A percentile compares a stretch with the other conserved stretches of the same genome.
Evolutionary conservation across 2,329 filamentous ascomycete species (phyloP).

Genomic region (Teratosphaeria epicoccoides): DNA sequence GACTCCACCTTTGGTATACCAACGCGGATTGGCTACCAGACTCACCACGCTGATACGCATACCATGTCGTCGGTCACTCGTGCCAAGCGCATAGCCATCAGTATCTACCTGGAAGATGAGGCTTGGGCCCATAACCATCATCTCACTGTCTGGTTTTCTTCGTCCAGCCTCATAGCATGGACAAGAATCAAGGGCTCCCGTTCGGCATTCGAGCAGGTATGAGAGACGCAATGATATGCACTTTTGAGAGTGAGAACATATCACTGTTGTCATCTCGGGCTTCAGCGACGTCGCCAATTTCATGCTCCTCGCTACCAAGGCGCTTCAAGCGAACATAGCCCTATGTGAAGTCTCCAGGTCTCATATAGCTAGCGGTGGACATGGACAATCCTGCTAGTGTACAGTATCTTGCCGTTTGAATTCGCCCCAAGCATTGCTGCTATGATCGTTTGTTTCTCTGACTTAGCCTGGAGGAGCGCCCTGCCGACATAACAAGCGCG

Average conservation of each 20-base stretch:
- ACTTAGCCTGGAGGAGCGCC: slow-evolving; percentile 43
- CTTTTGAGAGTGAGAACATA: slow-evolving; percentile 39
- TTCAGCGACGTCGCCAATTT: background rate
- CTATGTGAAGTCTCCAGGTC: slow-evolving; percentile 3
- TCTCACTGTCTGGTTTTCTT: slow-evolving; percentile 22
- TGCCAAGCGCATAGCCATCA: slow-evolving; percentile 40
- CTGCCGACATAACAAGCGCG: slow-evolving; percentile 46
- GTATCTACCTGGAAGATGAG: slow-evolving; percentile 40
- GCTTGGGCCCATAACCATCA: slow-evolving; percentile 40
- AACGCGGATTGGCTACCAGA: slow-evolving; percentile 44
- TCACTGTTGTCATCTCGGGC: background rate
- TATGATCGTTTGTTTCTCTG: slow-evolving; percentile 40
- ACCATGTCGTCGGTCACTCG: slow-evolving; percentile 46
- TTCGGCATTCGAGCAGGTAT: background rate
- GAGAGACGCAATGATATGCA: slow-evolving; percentile 41
- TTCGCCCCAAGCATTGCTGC: slow-evolving; percentile 50
- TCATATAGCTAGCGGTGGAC: slow-evolving; percentile 39
- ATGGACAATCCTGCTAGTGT: slow-evolving; percentile 52
- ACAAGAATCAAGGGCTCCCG: background rate
- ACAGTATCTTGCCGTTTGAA: slow-evolving; percentile 49
- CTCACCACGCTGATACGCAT: slow-evolving; percentile 43
- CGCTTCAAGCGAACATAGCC: slow-evolving; percentile 4
- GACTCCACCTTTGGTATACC: slow-evolving; percentile 41
- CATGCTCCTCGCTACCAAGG: slow-evolving; percentile 2
- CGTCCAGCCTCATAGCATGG: background rate